A percentile compares a stretch with the other conserved stretches of the same genome.
Conservation (phyloP, 495 filamentous ascomycete genomes). For the Penicillium paradoxum region DNA sequence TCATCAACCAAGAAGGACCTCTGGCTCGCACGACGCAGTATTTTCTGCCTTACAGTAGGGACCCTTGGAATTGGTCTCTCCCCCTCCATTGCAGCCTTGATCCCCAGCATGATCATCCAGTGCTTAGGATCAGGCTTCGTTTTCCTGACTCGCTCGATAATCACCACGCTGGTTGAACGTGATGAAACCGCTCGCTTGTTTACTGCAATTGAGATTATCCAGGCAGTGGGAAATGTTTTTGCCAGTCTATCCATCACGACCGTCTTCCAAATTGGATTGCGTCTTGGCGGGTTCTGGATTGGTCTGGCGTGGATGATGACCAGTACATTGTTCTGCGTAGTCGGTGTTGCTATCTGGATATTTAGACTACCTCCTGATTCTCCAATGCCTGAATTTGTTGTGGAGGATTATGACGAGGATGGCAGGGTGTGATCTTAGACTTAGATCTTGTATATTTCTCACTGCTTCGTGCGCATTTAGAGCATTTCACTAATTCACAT, state of each 20-base stretch:
- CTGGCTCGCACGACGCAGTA: constrained; percentile 44
- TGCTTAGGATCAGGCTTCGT: constrained; percentile 46
- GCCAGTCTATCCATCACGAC: constrained; percentile 50
- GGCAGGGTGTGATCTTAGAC: neutral
- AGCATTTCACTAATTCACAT: neutral
- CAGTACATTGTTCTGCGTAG: constrained; percentile 36
- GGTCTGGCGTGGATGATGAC: constrained; percentile 53
- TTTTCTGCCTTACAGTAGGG: constrained; percentile 39
- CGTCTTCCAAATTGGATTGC: constrained; percentile 49
- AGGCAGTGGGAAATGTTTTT: constrained; percentile 50
- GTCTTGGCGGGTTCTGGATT: constrained; percentile 46
- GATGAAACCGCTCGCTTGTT: constrained; percentile 54
- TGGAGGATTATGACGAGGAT: constrained; percentile 22
- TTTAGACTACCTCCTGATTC: constrained; percentile 31
- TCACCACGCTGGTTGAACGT: constrained; percentile 48
- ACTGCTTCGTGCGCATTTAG: neutral
- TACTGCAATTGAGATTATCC: constrained; percentile 52
- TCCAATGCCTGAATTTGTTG: constrained; percentile 18
- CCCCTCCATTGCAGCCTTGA: constrained; percentile 30
- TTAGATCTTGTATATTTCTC: constrained; percentile 19
- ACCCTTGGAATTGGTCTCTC: constrained; percentile 47
- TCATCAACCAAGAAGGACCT: constrained; percentile 47
- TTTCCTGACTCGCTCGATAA: constrained; percentile 44
- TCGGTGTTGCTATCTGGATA: constrained; percentile 34
- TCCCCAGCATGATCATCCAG: constrained; percentile 44